Percentiles rank a stretch among this genome's conserved stretches.
These are phyloP conservation scores for Sarcodon sp. DNA, from an alignment of 768 basidiomycete genomes.

Conservation along the genomic window DNA sequence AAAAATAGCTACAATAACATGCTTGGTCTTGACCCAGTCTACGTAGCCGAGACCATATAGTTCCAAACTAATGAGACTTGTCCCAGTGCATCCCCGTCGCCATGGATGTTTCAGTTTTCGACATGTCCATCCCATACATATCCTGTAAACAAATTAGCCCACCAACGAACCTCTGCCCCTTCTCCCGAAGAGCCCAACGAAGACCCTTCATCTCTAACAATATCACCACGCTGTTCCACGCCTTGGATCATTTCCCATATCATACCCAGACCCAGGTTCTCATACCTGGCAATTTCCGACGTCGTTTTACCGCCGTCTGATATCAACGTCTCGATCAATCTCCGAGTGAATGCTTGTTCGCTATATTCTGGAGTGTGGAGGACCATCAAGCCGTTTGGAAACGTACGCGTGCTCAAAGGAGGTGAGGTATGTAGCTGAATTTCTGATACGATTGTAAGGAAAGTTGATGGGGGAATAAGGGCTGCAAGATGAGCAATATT, in stretches of 20 bases:
- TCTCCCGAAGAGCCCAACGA: slow-evolving; percentile 18
- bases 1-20: too few relatives aligned
- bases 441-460: slow-evolving; percentile 62
- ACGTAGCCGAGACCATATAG: too few relatives aligned
- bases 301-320: slow-evolving; percentile 30
- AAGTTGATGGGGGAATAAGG: slow-evolving; percentile 79
- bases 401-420: slow-evolving; percentile 50
- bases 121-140: slow-evolving; percentile 66
- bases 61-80: too few relatives aligned
- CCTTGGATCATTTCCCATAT: slow-evolving; percentile 67
- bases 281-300: slow-evolving; percentile 58
- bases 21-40: too few relatives aligned
- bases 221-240: slow-evolving; percentile 55
- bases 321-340: slow-evolving; percentile 43
- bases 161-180: slow-evolving; percentile 60
- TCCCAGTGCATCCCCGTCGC: too few relatives aligned
- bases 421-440: slow-evolving; percentile 56
- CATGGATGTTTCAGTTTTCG: not conserved
- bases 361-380: slow-evolving; percentile 77
- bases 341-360: slow-evolving; percentile 50
- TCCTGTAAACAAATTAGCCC: slow-evolving; percentile 48
- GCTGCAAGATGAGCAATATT: slow-evolving; percentile 30
- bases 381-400: slow-evolving; percentile 58
- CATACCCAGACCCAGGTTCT: slow-evolving; percentile 61
- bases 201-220: slow-evolving; percentile 66